Evolutionary conservation across 352 stramenopile species (phyloP), one percentile per base, ranked within the genome.

Genomic region (Pythium folliculosum): DNA sequence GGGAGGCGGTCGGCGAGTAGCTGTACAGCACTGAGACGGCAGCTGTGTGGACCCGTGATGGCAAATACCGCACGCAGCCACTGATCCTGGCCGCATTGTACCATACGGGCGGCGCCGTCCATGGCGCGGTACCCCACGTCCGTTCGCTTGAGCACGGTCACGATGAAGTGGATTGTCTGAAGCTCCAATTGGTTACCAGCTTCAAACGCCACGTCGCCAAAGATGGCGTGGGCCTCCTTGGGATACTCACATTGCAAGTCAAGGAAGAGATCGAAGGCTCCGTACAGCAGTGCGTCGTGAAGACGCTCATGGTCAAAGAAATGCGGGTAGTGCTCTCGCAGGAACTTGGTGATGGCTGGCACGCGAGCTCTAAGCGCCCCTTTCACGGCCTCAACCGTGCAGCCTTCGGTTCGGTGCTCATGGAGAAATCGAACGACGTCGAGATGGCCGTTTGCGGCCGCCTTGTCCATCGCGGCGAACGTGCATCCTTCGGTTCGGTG

Each of bases 131-230:
- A 30, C 19, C 25, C 25, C 10, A 63, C 40, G 27, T 63, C 56
- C 3, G 10, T 2, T 6, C 43, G 23, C 2, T 30, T 16, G 1
- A 63, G 56, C 3, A 21, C 14, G 7, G 44, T 21, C 17, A 63
- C n/a, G 43, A 63, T 54, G 27, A 63, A 63, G 1, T 25, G 22
- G 25, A 63, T 63, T 16, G 56, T 63, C 2, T 8, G 23, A 1
- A 54, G 19, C 22, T 54, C 56, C 51, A 45, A 13, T 5, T 32
- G 27, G 3, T 32, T 32, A 6, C 27, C 27, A 32, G 27, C 27
- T 32, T 32, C 27, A 5, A 32, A 32, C 27, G 27, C 27, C 3
- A 32, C 27, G 5, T 32, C 27, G 27, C 27, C 27, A 32, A 32
- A 2, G 27, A 32, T 5, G 5, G 27, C 27, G 27, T 32, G 2